A percentile compares a stretch with the other conserved stretches of the same genome.
These are phyloP conservation scores for Arthrobotrys sinensis DNA, from an alignment of 2,329 filamentous ascomycete species.

Conservation along the genomic window DNA sequence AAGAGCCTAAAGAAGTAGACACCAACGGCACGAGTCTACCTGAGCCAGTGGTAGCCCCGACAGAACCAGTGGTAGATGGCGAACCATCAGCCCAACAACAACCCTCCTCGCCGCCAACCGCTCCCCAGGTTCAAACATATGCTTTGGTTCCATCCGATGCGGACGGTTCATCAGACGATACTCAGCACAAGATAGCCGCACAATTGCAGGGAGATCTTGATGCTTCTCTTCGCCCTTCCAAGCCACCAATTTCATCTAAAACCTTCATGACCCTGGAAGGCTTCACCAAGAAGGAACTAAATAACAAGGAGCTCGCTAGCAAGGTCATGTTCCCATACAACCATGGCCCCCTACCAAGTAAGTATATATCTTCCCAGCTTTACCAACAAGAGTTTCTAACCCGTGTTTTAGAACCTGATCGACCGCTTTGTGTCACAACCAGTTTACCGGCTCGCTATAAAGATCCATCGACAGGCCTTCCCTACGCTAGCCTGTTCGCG, in stretches of 20 bases:
- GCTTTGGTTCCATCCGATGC: conserved; percentile 58
- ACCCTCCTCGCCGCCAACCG: conserved; percentile 13
- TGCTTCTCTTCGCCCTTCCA: conserved; percentile 38
- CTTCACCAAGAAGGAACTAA: conserved; percentile 71
- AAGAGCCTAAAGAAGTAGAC: neutral
- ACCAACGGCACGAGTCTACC: neutral
- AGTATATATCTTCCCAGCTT: conserved; percentile 62
- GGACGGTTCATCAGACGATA: conserved; percentile 43
- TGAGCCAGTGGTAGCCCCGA: neutral
- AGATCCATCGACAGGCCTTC: conserved; percentile 86
- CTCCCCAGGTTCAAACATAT: conserved; percentile 59
- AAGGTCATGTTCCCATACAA: conserved; percentile 74
- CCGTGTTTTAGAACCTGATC: conserved; percentile 63
- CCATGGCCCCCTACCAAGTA: conserved; percentile 71
- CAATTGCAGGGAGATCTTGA: conserved; percentile 55
- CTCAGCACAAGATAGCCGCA: conserved; percentile 46
- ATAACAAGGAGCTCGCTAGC: conserved; percentile 73
- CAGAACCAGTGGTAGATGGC: too few relatives aligned
- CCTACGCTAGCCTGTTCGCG: conserved; percentile 83
- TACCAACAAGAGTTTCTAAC: conserved; percentile 46
- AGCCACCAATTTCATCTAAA: conserved; percentile 31
- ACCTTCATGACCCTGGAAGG: conserved; percentile 72
- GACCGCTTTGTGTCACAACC: conserved; percentile 82
- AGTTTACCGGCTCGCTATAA: conserved; percentile 84
- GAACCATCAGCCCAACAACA: conserved; percentile 23